Conservation (phyloP, 202 grass and related monocot genomes). For the Schoenoplectus tabernaemontani region DNA sequence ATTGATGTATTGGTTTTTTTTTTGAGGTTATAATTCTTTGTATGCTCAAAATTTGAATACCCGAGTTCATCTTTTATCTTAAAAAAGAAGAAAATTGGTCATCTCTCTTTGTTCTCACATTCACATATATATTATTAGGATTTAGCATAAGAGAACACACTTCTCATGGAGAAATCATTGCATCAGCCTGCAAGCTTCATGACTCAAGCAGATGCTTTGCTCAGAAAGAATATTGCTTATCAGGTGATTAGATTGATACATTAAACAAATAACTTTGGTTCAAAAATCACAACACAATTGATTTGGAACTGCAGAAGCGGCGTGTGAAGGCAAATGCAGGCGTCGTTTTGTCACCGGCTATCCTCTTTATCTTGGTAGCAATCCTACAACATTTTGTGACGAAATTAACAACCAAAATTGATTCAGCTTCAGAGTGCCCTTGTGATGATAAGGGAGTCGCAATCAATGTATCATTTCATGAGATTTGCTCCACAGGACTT, state of each 20-base stretch:
- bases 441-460: not conserved
- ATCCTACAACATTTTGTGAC: not conserved
- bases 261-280: not conserved
- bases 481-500: not conserved
- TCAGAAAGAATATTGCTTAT: slow-evolving; percentile 11
- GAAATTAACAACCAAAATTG: not conserved
- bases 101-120: not conserved
- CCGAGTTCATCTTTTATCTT: no score
- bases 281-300: no score
- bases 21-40: no score
- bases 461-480: not conserved
- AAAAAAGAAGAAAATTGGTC: no score
- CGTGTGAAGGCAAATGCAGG: not conserved
- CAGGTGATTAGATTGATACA: slow-evolving; percentile 5
- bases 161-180: not conserved
- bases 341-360: not conserved
- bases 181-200: not conserved
- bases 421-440: not conserved
- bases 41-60: no score
- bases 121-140: no score
- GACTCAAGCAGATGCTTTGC: not conserved
- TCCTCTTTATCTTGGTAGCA: not conserved
- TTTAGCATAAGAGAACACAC: not conserved
- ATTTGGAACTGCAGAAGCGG: not conserved
- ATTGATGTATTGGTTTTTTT: no score